phyloP scores from a whole-genome alignment of 2,329 filamentous ascomycete genomes.

The Xylariaceae sp. region DNA sequence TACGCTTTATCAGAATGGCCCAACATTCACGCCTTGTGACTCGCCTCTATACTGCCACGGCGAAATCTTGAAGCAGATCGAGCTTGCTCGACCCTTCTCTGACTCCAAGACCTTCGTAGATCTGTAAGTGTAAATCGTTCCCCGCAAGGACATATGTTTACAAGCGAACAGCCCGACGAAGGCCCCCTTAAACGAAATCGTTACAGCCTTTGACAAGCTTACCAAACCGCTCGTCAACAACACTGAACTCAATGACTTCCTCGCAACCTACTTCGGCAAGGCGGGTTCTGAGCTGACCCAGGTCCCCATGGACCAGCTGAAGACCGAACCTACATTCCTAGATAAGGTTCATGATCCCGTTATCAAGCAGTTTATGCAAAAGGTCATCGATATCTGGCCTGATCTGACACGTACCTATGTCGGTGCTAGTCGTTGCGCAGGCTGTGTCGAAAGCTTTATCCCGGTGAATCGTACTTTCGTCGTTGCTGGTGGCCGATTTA shows the following conservation, averaged over 20 bases:
- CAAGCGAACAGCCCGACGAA: constrained; percentile 55
- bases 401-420: constrained; percentile 65
- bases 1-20: constrained; percentile 63
- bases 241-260: constrained; percentile 62
- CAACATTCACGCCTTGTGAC: constrained; percentile 65
- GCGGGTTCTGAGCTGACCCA: constrained; percentile 65
- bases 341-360: constrained; percentile 58
- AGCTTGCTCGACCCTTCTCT: constrained; percentile 64
- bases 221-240: constrained; percentile 65
- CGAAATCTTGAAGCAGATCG: constrained; percentile 62
- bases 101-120: constrained; percentile 76
- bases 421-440: constrained; percentile 55
- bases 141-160: constrained; percentile 8
- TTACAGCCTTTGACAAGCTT: constrained; percentile 62
- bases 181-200: constrained; percentile 60
- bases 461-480: constrained; percentile 69
- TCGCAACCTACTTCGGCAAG: constrained; percentile 64
- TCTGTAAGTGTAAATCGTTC: constrained; percentile 50
- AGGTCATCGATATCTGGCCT: constrained; percentile 72
- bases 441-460: constrained; percentile 67
- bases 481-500: constrained; percentile 71
- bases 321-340: constrained; percentile 62
- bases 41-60: constrained; percentile 70
- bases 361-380: constrained; percentile 61
- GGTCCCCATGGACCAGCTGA: constrained; percentile 53